Evolutionary conservation across 371 early-diverging fungal genomes (phyloP).

Genomic region (Syncephalastrum contaminatum): DNA sequence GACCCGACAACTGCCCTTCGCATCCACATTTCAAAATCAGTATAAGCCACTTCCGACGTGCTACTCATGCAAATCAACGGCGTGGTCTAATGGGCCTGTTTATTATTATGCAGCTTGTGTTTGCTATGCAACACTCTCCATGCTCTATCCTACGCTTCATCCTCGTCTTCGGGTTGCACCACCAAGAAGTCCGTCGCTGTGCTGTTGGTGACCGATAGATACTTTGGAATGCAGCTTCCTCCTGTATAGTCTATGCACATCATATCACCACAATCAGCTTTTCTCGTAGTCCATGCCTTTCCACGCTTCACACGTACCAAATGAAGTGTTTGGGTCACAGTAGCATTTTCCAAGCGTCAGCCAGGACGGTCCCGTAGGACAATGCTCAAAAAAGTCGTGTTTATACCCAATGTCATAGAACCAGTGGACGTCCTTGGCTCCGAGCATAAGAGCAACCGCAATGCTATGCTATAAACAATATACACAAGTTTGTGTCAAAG

Average conservation of each 20-base stretch:
- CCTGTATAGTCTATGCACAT: neutral
- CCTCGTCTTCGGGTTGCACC: slow-evolving; percentile 19
- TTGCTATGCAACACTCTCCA: no score
- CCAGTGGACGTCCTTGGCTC: slow-evolving; percentile 81
- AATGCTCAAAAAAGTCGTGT: slow-evolving; percentile 71
- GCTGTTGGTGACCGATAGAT: slow-evolving; percentile 24
- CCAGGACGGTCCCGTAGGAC: slow-evolving; percentile 61
- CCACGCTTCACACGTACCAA: slow-evolving; percentile 38
- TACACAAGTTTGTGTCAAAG: no score
- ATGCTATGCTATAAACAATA: slow-evolving; percentile 65
- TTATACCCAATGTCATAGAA: slow-evolving; percentile 91
- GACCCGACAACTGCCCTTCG: neutral
- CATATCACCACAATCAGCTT: no score
- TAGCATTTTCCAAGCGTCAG: slow-evolving; percentile 53
- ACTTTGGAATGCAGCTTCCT: slow-evolving; percentile 29
- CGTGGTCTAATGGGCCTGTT: no score
- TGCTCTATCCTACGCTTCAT: neutral
- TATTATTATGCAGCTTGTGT: no score
- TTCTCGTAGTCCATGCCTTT: neutral
- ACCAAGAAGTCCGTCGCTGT: slow-evolving; percentile 26
- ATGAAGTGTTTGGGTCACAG: slow-evolving; percentile 54
- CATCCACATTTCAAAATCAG: slow-evolving; percentile 3
- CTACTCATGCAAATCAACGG: no score
- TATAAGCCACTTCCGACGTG: no score
- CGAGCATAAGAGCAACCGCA: slow-evolving; percentile 83